Base-by-base conservation (phyloP, 257 asterid species). In the Plantago elongata region DNA sequence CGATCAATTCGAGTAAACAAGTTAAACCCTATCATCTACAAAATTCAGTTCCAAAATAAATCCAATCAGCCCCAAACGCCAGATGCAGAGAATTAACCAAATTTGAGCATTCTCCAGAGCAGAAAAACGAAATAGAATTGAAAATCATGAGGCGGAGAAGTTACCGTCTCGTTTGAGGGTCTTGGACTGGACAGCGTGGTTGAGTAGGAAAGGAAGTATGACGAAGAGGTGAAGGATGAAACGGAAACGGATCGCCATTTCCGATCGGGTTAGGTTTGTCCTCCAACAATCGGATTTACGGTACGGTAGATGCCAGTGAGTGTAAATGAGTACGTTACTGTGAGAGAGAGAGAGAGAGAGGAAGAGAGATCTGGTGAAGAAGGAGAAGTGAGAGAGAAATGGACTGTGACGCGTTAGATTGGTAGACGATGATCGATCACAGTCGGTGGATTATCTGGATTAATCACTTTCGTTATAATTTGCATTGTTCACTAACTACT, bases 81-180 rank as follows among this genome's bases (percentile, higher is more conserved):
- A n/a, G 38, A 13, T 51, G 11, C 29, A 13, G 0, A 55, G 8
- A 1, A 13, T 18, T 2, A 55, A 5, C 38, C 61, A 55, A 13
- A 61, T 16, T 17, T 11, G 9, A 14, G 17, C n/a, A 54, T 64
- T 30, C 4, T 55, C 34, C 14, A 62, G 52, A 60, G 54, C 15
- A 68, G 14, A 71, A 11, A 12, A 34, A 12, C 34, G 15, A 44
- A 15, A 63, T 40, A 9, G 42, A 37, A 45, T 42, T 40, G 22
- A 63, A 22, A 45, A 13, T n/a, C 45, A 55, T 11, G 61, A 69
- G 65, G 51, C 57, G 52, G 61, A 13, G 57, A 64, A 48, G 5
- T 70, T 69, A 91, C 98, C 95, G 72, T 86, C 98, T 70, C 98
- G 86, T 77, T 91, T 91, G 51, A 83, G 88, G 54, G 97, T 91